Evolutionary conservation across 805 yeast genomes (phyloP).

Genomic region (Blastobotrys parvus): DNA sequence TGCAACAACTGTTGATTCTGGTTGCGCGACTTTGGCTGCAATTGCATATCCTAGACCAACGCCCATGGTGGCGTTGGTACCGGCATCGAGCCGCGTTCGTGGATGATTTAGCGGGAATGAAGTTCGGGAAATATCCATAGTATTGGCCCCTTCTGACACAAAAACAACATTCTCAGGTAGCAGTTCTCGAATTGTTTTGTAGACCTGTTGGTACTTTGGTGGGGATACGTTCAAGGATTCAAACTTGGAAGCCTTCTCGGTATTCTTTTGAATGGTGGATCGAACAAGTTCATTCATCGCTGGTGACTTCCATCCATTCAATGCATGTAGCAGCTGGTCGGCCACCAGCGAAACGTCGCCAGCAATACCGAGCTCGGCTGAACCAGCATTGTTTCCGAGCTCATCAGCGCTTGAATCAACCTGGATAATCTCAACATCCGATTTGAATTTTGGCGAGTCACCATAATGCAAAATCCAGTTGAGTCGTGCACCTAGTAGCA

Average conservation of each 20-base stretch:
- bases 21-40: slow-evolving; percentile 44
- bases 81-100: slow-evolving; percentile 55
- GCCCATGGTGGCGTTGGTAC: slow-evolving; percentile 75
- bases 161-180: slow-evolving; percentile 34
- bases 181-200: slow-evolving; percentile 38
- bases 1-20: slow-evolving; percentile 41
- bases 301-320: slow-evolving; percentile 32
- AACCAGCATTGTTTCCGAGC: slow-evolving; percentile 38
- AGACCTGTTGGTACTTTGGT: slow-evolving; percentile 45
- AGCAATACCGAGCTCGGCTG: slow-evolving; percentile 36
- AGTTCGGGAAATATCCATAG: slow-evolving; percentile 63
- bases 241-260: slow-evolving; percentile 23
- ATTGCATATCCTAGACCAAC: slow-evolving; percentile 64
- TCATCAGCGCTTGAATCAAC: slow-evolving; percentile 48
- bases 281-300: slow-evolving; percentile 23
- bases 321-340: slow-evolving; percentile 26
- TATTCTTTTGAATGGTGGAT: slow-evolving; percentile 24
- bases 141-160: slow-evolving; percentile 68
- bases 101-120: slow-evolving; percentile 49
- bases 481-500: slow-evolving; percentile 57
- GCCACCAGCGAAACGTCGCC: slow-evolving; percentile 47
- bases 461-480: slow-evolving; percentile 73
- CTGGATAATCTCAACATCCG: slow-evolving; percentile 44
- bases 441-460: slow-evolving; percentile 42
- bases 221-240: slow-evolving; percentile 26